These are phyloP conservation scores for Blakeslea trispora DNA, from an alignment of 371 early-diverging fungal genomes.

Conservation along the genomic window DNA sequence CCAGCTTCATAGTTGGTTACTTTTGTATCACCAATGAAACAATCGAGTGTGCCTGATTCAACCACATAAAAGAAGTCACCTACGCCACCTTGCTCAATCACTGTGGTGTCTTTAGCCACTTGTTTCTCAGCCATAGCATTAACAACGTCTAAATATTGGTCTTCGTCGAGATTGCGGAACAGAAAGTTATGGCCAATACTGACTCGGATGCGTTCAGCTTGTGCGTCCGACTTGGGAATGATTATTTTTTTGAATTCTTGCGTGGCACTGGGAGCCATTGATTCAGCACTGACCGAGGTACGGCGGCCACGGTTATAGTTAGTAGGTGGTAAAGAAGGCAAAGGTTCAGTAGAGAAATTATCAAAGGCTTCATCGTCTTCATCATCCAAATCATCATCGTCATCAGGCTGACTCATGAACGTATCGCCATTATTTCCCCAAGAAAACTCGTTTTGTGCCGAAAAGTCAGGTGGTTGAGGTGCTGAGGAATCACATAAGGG, in stretches of 20 bases:
- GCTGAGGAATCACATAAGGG: conserved; percentile 21
- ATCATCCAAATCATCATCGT: conserved; percentile 58
- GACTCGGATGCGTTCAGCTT: conserved; percentile 77
- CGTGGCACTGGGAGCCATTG: conserved; percentile 88
- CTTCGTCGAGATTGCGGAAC: conserved; percentile 93
- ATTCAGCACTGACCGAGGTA: conserved; percentile 95
- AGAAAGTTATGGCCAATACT: conserved; percentile 90
- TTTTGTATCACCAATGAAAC: conserved; percentile 72
- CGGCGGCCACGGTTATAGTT: conserved; percentile 80
- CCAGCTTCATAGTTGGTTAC: conserved; percentile 81
- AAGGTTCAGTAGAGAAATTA: conserved; percentile 50
- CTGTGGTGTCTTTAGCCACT: conserved; percentile 68
- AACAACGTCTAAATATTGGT: conserved; percentile 92
- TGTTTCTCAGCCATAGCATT: conserved; percentile 95
- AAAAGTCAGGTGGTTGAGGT: conserved; percentile 9
- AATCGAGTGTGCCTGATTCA: conserved; percentile 94
- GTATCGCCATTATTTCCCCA: conserved; percentile 13
- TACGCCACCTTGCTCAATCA: conserved; percentile 95
- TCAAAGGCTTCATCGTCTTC: conserved; percentile 62
- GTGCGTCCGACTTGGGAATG: conserved; percentile 86
- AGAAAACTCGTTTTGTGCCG: conserved; percentile 6
- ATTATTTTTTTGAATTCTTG: conserved; percentile 79
- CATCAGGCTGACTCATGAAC: conserved; percentile 43
- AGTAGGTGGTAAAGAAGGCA: conserved; percentile 42
- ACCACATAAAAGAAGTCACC: conserved; percentile 98